Evolutionary conservation across 1,139 yeast genomes (phyloP), one percentile per base, ranked within the genome.

Genomic region (Blastobotrys illinoisensis): DNA sequence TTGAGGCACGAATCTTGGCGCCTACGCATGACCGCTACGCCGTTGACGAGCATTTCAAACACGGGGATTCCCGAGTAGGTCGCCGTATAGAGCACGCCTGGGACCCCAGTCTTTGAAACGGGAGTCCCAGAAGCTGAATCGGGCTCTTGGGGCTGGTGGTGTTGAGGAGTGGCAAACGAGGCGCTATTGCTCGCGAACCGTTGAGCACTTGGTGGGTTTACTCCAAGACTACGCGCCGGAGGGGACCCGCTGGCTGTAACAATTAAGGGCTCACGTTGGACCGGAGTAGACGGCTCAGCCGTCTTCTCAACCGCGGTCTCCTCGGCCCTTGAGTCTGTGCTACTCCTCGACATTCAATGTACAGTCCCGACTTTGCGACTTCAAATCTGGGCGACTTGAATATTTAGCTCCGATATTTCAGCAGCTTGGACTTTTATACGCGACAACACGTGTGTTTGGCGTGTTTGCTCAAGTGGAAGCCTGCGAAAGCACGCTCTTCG

Each of bases 1-100:
- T 93, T 91, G 61, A 93, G 82, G 81, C 90, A 88, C 21, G 91
- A 83, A 68, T 93, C 97, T 54, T 77, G 71, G 40, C 78, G 74
- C 52, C 98, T 77, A 63, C 97, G 77, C 97, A 91, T 91, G 24
- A 88, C 85, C 21, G 90, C 83, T 23, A 88, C 86, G 52, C 85
- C 89, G 48, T 80, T 75, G 18, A 88, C 83, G 52, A 83, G 77
- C 66, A 89, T 85, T 74, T 93, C 99, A 67, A 86, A 88, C 48
- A 91, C 99, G 55, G 90, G 93, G 14, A 64, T 62, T 1, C 66
- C 65, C 11, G 66, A 63, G 50, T 64, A 64, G 9, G 60, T 61
- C 23, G 67, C 67, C 24, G 62, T 58, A 44, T 59, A 60, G 28
- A 61, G 50, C 16, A 51, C 53, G 32, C 50, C 32, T 2, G 32